Base-by-base conservation (phyloP, 2,329 filamentous ascomycete species). In the Cercospora janseana region DNA sequence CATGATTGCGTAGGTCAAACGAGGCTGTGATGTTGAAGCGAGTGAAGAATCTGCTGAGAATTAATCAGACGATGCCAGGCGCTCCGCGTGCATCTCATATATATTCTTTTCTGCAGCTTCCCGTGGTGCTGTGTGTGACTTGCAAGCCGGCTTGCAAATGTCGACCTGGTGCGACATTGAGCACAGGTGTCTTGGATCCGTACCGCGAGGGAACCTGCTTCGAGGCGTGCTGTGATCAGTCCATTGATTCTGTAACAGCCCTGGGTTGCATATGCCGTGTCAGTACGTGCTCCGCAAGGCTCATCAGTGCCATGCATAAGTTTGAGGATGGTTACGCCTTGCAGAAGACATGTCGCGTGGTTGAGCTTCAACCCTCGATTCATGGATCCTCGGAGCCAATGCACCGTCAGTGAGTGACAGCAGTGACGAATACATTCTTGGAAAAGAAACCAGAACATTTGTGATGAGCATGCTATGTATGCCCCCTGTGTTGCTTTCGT, bases 121-220 rank as follows among this genome's bases (percentile, higher is more conserved):
- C 35, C 35, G 54, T 27, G 53, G 38, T 38, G 56, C 55, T 16
- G 45, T 27, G 40, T 54, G 50, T 13, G 57, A 49, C 43, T 44
- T 53, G 42, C 47, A 46, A 23, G 54, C 20, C 42, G 24, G 24
- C n/a, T 20, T 31, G 16, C 34, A 24, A 24, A 40, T 26, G 10
- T 26, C 26, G 35, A 7, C 20, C 35, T 1, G 23, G 35, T 40
- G 26, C 35, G n/a, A 40, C 35, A 20, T 6, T 13, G 23, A n/a
- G 35, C 26, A 40, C 35, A 40, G 21, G 26, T 6, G n/a, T 24
- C 35, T n/a, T 40, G 9, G 35, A 24, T 20, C 21, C 31, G 31
- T n/a, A n/a, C n/a, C n/a, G n/a, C n/a, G n/a, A n/a, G n/a, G 31
- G 35, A 20, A 13, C 34, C 18, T n/a, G 34, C n/a, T n/a, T n/a